phyloP scores from a whole-genome alignment of 2,329 filamentous ascomycete genomes.

The Colletotrichum sp. region DNA sequence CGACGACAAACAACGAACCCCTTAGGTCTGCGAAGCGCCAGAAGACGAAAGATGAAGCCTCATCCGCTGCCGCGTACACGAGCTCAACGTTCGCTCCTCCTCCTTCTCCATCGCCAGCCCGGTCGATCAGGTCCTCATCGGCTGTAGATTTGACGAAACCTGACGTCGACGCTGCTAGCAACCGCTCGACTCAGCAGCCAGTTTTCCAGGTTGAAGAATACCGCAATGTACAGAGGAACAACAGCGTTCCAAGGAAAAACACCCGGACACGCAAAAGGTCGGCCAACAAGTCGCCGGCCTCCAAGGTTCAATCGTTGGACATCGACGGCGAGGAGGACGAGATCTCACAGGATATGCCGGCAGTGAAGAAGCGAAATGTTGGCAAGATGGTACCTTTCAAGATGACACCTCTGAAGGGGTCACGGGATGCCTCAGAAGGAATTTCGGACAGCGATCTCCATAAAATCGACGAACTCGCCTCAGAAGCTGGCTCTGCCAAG shows the following conservation, averaged over 20 bases:
- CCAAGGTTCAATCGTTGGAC: background rate
- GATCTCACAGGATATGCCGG: background rate
- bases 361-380: background rate
- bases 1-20: background rate
- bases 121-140: too few species aligned
- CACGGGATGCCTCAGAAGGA: background rate
- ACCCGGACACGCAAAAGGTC: background rate
- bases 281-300: background rate
- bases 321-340: background rate
- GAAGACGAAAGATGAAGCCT: background rate
- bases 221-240: background rate
- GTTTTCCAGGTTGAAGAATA: background rate
- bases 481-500: background rate
- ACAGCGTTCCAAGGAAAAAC: background rate
- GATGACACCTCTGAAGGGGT: background rate
- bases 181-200: background rate
- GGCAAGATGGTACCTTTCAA: background rate
- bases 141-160: slow-evolving; percentile 8
- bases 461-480: background rate
- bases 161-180: slow-evolving; percentile 6
- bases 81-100: background rate
- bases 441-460: background rate
- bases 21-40: slow-evolving; percentile 6
- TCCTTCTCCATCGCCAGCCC: background rate
- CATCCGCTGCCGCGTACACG: background rate